Percentiles rank a stretch among this genome's conserved stretches.
These are phyloP conservation scores for Hanseniaspora lachancei DNA, from an alignment of 805 yeast species.

Conservation along the genomic window DNA sequence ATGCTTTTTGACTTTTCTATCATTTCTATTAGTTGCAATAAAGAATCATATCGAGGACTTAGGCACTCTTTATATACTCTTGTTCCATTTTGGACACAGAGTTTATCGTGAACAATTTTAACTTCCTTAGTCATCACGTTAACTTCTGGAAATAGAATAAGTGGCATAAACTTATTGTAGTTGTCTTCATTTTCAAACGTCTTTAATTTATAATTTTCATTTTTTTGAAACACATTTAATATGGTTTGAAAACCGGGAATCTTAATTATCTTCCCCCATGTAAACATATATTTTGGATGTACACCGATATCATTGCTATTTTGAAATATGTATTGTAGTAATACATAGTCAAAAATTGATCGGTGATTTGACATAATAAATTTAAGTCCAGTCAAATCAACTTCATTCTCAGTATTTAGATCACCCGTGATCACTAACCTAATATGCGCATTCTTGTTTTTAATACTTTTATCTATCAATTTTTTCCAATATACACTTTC, in stretches of 20 bases:
- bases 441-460: background rate
- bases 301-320: constrained; percentile 7
- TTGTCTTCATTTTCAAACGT: constrained; percentile 25
- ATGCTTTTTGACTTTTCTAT: constrained; percentile 19
- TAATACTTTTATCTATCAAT: background rate
- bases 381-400: background rate
- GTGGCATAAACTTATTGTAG: constrained; percentile 26
- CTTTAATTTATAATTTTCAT: constrained; percentile 52
- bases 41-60: constrained; percentile 63
- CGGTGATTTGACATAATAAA: constrained; percentile 38
- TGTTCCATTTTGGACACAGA: constrained; percentile 45
- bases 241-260: constrained; percentile 43
- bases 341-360: constrained; percentile 52
- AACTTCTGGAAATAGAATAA: constrained; percentile 74
- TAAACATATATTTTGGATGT: constrained; percentile 38
- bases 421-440: background rate
- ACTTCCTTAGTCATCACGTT: constrained; percentile 47
- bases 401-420: background rate
- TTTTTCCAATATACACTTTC: background rate
- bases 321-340: constrained; percentile 28
- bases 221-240: constrained; percentile 38
- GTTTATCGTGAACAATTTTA: constrained; percentile 36
- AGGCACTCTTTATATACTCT: constrained; percentile 48
- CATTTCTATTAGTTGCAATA: constrained; percentile 37
- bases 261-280: constrained; percentile 57